phyloP scores from a whole-genome alignment of 495 filamentous ascomycete species.

The Tetracladium setigerum region DNA sequence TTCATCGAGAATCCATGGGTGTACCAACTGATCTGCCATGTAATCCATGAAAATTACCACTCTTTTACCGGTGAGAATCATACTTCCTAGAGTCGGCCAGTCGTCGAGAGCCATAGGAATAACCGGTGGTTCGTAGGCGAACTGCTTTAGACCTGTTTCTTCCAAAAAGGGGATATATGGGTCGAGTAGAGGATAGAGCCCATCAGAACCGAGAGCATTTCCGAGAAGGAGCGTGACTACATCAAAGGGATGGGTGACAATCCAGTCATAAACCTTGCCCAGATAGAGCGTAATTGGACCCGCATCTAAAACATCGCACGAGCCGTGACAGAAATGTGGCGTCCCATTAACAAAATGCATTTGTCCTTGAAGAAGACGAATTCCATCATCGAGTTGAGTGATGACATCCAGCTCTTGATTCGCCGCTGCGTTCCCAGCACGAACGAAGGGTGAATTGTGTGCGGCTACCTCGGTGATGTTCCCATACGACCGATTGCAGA shows the following conservation, averaged over 20 bases:
- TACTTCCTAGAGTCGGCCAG: conserved; percentile 77
- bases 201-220: conserved; percentile 41
- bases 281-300: conserved; percentile 77
- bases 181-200: conserved; percentile 36
- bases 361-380: conserved; percentile 91
- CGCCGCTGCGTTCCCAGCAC: conserved; percentile 50
- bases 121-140: conserved; percentile 65
- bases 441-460: conserved; percentile 81
- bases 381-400: conserved; percentile 78
- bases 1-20: conserved; percentile 71
- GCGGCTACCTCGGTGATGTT: conserved; percentile 87
- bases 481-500: conserved; percentile 75
- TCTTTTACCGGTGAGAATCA: conserved; percentile 62
- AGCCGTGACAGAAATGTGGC: conserved; percentile 68
- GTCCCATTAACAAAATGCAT: conserved; percentile 24
- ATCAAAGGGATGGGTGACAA: conserved; percentile 73
- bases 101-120: conserved; percentile 59
- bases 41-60: conserved; percentile 63
- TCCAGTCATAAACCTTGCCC: conserved; percentile 60
- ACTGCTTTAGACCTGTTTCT: conserved; percentile 58
- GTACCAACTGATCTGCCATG: conserved; percentile 68
- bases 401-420: conserved; percentile 71
- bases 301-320: conserved; percentile 72
- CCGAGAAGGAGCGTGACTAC: conserved; percentile 82
- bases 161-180: conserved; percentile 35